Evolutionary conservation across 2,329 filamentous ascomycete species (phyloP).

Genomic region (Xylariaceae sp.): DNA sequence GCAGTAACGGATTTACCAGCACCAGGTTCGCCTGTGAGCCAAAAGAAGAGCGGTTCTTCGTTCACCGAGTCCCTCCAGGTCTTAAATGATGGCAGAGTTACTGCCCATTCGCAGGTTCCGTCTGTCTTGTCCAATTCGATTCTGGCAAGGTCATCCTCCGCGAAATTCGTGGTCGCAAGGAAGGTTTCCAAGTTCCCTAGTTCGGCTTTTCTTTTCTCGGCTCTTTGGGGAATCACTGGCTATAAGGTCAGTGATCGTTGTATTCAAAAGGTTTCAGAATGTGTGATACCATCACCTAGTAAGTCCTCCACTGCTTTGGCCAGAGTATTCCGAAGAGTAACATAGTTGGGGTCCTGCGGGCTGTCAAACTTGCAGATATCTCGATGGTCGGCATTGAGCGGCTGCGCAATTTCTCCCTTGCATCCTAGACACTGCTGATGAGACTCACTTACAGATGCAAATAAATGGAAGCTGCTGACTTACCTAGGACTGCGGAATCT

Average conservation of each 20-base stretch:
- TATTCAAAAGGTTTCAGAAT: no score
- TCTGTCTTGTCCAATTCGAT: no score
- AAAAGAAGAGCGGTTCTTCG: neutral
- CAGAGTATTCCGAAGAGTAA: conserved; percentile 8
- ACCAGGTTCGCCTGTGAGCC: neutral
- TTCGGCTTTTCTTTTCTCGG: neutral
- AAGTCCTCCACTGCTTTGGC: neutral
- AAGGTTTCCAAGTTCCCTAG: no score
- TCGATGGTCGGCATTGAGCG: no score
- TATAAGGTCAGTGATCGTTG: no score
- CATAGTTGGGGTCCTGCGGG: conserved; percentile 7
- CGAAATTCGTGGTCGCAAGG: no score
- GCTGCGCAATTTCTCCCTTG: no score
- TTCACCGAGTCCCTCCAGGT: neutral
- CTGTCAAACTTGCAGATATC: conserved; percentile 2
- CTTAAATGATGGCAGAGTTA: neutral
- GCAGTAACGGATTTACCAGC: neutral
- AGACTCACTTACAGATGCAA: no score
- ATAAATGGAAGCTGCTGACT: no score
- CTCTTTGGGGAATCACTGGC: neutral
- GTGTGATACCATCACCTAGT: neutral
- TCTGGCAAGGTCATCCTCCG: no score
- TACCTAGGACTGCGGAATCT: no score
- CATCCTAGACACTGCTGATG: no score
- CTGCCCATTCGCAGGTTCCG: neutral